These are phyloP conservation scores for Acacia concinna DNA, from an alignment of 331 rosid genomes.

Conservation along the genomic window DNA sequence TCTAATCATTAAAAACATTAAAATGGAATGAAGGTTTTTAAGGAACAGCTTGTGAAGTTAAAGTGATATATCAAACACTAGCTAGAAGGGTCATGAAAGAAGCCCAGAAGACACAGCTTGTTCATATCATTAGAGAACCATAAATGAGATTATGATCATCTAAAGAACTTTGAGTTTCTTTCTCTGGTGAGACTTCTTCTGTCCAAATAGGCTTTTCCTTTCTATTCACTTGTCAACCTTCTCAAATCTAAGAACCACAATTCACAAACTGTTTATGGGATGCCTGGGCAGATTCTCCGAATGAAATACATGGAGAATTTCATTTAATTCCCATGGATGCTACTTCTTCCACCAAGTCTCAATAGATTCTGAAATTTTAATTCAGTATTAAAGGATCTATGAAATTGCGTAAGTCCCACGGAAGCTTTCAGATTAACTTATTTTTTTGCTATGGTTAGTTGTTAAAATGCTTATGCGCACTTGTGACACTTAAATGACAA, in stretches of 20 bases:
- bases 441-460: too few species aligned
- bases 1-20: too few species aligned
- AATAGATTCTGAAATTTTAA: too few species aligned
- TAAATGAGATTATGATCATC: conserved; percentile 40
- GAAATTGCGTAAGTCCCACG: too few species aligned
- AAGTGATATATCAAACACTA: background rate
- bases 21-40: background rate
- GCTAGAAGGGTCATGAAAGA: conserved; percentile 55
- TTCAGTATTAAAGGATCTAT: too few species aligned
- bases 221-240: conserved; percentile 35
- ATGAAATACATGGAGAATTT: background rate
- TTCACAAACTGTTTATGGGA: background rate
- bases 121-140: conserved; percentile 48
- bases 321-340: too few species aligned
- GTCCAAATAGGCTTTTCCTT: conserved; percentile 56
- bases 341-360: too few species aligned
- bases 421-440: too few species aligned
- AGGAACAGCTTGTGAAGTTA: background rate
- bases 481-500: too few species aligned
- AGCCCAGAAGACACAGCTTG: conserved; percentile 56
- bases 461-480: too few species aligned
- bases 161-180: conserved; percentile 22
- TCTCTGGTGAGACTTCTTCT: background rate
- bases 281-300: background rate
- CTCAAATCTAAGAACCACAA: conserved; percentile 41